Conservation (phyloP, 1,284 basidiomycete genomes). For the Erythrobasidium hasegawianum region DNA sequence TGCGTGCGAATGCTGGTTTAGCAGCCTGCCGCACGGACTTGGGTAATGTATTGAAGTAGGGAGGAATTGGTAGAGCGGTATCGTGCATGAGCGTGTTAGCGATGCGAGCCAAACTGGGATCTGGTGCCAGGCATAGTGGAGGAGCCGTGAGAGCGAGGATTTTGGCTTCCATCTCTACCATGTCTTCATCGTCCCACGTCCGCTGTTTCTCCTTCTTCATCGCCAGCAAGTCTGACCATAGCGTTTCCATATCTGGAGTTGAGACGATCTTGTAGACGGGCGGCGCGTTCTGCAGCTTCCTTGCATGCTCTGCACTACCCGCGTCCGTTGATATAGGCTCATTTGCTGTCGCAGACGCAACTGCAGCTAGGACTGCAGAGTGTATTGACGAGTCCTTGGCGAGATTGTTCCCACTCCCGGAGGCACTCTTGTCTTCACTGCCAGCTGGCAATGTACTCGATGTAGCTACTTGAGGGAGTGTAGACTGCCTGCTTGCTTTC, state of each 20-base stretch:
- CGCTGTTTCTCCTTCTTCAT: conserved; percentile 32
- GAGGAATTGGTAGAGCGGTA: conserved; percentile 36
- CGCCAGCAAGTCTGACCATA: conserved; percentile 43
- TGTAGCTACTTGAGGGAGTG: neutral
- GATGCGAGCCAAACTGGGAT: conserved; percentile 41
- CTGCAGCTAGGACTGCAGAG: conserved; percentile 19
- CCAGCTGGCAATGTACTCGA: neutral
- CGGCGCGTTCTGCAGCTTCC: conserved; percentile 14
- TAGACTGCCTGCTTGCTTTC: neutral
- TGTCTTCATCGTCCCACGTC: conserved; percentile 38
- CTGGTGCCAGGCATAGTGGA: conserved; percentile 43
- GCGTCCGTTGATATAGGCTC: conserved; percentile 11
- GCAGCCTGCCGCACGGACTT: conserved; percentile 38
- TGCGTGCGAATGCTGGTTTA: conserved; percentile 25
- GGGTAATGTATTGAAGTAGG: conserved; percentile 25
- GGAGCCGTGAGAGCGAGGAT: conserved; percentile 43
- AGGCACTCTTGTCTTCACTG: neutral
- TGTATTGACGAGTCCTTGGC: conserved; percentile 11
- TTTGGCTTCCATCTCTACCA: conserved; percentile 42
- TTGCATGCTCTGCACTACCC: neutral
- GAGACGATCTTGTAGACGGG: conserved; percentile 44
- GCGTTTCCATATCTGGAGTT: conserved; percentile 41
- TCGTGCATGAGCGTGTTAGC: conserved; percentile 44
- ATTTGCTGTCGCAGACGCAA: conserved; percentile 21
- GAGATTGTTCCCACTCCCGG: neutral